Evolutionary conservation across 2,329 filamentous ascomycete species (phyloP).

Genomic region (Cytospora paraplurivora): DNA sequence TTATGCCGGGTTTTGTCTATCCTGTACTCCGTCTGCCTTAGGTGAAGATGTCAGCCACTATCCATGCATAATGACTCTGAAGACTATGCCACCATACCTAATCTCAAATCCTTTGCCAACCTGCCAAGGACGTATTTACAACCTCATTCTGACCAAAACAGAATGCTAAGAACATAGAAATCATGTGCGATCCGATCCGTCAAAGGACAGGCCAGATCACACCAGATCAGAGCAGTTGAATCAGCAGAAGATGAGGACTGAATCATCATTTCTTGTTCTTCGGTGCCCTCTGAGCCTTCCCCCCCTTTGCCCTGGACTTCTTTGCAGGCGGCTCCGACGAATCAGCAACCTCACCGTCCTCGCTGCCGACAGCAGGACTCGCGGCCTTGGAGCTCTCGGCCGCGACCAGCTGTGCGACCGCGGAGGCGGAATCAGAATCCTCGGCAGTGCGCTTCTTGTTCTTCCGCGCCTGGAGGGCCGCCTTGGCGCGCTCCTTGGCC

Average conservation of each 20-base stretch:
- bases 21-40: background rate
- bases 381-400: constrained; percentile 32
- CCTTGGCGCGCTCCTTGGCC: constrained; percentile 57
- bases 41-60: background rate
- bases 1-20: background rate
- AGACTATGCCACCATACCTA: background rate
- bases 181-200: background rate
- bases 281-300: constrained; percentile 38
- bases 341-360: constrained; percentile 35
- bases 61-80: background rate
- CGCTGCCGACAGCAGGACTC: constrained; percentile 7
- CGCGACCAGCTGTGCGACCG: constrained; percentile 14
- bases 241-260: background rate
- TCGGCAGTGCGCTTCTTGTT: constrained; percentile 42
- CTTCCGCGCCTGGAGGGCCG: constrained; percentile 40
- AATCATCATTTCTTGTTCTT: constrained; percentile 32
- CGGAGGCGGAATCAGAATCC: constrained; percentile 24
- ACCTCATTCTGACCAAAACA: background rate
- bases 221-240: background rate
- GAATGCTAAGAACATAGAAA: background rate
- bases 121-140: background rate
- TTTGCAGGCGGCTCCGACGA: constrained; percentile 53
- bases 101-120: background rate
- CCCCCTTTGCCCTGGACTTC: constrained; percentile 48
- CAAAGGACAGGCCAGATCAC: background rate